These are phyloP conservation scores for Eucalyptus dawsonii DNA, from an alignment of 345 rosid genomes.

Conservation along the genomic window DNA sequence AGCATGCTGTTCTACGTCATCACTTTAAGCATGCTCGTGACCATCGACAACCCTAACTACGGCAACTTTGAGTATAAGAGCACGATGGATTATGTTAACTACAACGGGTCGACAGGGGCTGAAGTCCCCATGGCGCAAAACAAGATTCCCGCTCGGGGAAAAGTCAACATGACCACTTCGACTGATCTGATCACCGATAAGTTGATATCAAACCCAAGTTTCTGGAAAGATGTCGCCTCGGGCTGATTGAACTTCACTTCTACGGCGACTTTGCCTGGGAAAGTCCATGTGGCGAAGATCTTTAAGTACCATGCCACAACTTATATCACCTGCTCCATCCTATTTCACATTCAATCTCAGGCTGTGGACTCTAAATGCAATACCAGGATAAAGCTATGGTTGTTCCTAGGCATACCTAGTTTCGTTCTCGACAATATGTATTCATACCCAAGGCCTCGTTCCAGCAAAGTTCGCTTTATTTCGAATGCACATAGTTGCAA, in stretches of 20 bases:
- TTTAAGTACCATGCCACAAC: slow-evolving; percentile 12
- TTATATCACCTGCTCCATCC: slow-evolving; percentile 5
- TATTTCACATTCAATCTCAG: not conserved
- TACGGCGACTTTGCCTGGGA: slow-evolving; percentile 16
- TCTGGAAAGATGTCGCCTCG: slow-evolving; percentile 6
- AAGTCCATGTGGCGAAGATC: slow-evolving; percentile 7
- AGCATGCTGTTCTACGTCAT: not conserved
- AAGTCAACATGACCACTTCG: slow-evolving; percentile 11
- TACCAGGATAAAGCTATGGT: slow-evolving; percentile 12
- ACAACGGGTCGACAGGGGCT: slow-evolving; percentile 3
- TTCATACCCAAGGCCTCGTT: not conserved
- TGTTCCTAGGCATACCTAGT: not conserved
- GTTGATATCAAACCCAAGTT: slow-evolving; percentile 1
- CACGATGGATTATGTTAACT: slow-evolving; percentile 6
- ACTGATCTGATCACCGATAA: slow-evolving; percentile 7
- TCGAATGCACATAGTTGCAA: not conserved
- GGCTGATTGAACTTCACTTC: slow-evolving; percentile 24
- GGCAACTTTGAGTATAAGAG: slow-evolving; percentile 22
- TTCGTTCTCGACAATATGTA: not conserved
- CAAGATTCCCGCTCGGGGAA: slow-evolving; percentile 5
- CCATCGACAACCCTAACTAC: slow-evolving; percentile 24
- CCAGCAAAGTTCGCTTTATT: not conserved
- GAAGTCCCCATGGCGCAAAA: slow-evolving; percentile 1
- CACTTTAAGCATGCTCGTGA: slow-evolving; percentile 8
- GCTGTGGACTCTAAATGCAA: not conserved